Base-by-base conservation (phyloP, 75 land plant species). In the Pseudotsuga menziesii region DNA sequence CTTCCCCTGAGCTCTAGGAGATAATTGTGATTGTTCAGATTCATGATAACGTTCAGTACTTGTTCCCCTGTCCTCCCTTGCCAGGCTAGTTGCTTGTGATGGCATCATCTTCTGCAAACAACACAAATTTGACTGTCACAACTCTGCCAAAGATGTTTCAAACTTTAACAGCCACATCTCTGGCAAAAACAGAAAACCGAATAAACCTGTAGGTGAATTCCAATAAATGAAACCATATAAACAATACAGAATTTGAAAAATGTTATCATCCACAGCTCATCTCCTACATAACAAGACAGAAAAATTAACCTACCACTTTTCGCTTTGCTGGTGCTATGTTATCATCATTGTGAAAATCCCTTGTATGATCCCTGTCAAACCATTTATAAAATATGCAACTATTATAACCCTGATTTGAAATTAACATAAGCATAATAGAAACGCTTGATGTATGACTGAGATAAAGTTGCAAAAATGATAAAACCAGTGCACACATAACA, bases 331-430 rank as follows among this genome's bases (percentile, higher is more conserved):
- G 29, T 17, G 54, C 36, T 35, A 54, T 11, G 16, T 73, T 56
- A 56, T 25, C 57, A 55, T 52, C 75, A 48, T 73, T 55, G 20
- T 8, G 27, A 73, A 52, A 48, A 73, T 73, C 75, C 58, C 22
- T 73, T 52, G 58, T 15, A 25, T 56, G 75, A 73, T 73, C 75
- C 75, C 75, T 73, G 75, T 23, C 14, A 14, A 73, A 12, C n/a
- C 23, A 69, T 17, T 69, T 41, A 61, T 36, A 9, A 17, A 17
- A 66, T 4, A 17, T 66, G 39, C 17, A 66, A 64, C 26, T 64
- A 32, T 36, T 67, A 67, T 5, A n/a, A 67, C 9, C 22, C 52
- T 48, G 9, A 48, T 48, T 48, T 48, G 52, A 48, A 48, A 48
- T 48, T 48, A 9, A 8, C 9, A 41, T 9, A 63, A 3, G 2